Conservation (phyloP, 192 early-diverging fungal genomes). For the Coemansia sp. region DNA sequence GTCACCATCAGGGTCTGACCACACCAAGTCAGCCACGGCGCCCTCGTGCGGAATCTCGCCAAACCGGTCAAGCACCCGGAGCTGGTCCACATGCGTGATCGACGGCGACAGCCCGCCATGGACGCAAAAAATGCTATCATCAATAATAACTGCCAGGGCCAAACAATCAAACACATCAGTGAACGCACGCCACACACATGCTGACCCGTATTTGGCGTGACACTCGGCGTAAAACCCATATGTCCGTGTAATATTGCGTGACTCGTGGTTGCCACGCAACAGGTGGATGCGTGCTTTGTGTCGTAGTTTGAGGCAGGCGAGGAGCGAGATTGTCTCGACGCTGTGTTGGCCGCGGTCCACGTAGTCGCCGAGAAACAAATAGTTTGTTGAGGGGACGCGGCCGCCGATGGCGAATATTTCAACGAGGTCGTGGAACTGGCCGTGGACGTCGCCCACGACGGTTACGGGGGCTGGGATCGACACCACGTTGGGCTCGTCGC, state of each 20-base stretch:
- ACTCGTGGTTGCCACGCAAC: constrained; percentile 98
- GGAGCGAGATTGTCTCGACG: constrained; percentile 95
- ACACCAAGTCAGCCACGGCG: constrained; percentile 85
- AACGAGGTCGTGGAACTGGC: constrained; percentile 92
- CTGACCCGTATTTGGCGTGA: constrained; percentile 95
- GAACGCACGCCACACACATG: constrained; percentile 97
- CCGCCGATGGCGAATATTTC: constrained; percentile 97
- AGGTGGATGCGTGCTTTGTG: constrained; percentile 92
- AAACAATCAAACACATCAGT: constrained; percentile 98
- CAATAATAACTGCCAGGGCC: constrained; percentile 93
- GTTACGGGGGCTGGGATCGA: constrained; percentile 84
- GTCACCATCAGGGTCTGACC: constrained; percentile 90
- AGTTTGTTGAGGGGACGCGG: constrained; percentile 95
- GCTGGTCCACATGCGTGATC: constrained; percentile 96
- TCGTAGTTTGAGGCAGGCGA: constrained; percentile 93
- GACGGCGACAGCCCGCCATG: constrained; percentile 96
- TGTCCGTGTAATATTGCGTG: constrained; percentile 97
- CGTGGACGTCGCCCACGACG: constrained; percentile 90
- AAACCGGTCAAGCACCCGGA: constrained; percentile 90
- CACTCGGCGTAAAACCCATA: constrained; percentile 99
- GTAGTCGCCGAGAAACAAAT: constrained; percentile 99
- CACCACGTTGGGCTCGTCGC: constrained; percentile 83
- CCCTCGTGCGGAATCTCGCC: constrained; percentile 90
- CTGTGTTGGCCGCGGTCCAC: constrained; percentile 99
- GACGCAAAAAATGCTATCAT: constrained; percentile 97